Base-by-base conservation (phyloP, 2,329 filamentous ascomycete genomes). In the Ophiostoma sp. region DNA sequence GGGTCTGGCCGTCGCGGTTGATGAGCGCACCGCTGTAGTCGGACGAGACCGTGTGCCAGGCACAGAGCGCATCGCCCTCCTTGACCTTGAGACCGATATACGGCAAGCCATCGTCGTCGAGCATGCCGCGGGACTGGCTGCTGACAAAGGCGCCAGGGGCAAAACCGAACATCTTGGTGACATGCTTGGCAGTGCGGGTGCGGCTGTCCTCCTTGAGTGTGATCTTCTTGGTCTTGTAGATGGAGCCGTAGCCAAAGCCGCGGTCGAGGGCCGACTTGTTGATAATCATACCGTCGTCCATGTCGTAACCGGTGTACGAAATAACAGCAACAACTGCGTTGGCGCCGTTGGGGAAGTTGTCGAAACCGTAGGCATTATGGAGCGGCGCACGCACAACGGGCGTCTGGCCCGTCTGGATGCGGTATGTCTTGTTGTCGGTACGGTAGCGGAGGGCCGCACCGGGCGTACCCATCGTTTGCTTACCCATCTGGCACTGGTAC, bases 231-330 rank as follows among this genome's bases (percentile, higher is more conserved):
- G 94, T 97, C 85, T 99, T 99, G 87, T 98, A 99, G 78, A 99
- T 94, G 5, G 95, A 97, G 72, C 96, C 96, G 79, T 98, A 91
- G 50, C 94, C 95, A 79, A 99, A 98, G 17, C 96, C 96, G 77
- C 96, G 91, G 83, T 99, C 96, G 82, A 98, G 94, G 2, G 95
- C 91, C 25, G 94, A 97, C 82, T 98, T 98, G 86, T 98, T 98
- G 80, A 99, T 87, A 80, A 99, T 98, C 95, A 98, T 98, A 81
- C 96, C 96, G 84, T 99, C 96, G 87, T 99, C 96, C 96, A 99
- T 99, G 87, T 99, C 96, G 84, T 98, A 99, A 70, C 95, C 96
- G 1, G 95, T 98, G 82, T 99, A 99, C 0, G 95, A 98, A 76
- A 99, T 97, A 81, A 99, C 97, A 74, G 96, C 96, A 74, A 99